Conservation (phyloP, 106 monocot genomes). For the Agapanthus africanus region DNA sequence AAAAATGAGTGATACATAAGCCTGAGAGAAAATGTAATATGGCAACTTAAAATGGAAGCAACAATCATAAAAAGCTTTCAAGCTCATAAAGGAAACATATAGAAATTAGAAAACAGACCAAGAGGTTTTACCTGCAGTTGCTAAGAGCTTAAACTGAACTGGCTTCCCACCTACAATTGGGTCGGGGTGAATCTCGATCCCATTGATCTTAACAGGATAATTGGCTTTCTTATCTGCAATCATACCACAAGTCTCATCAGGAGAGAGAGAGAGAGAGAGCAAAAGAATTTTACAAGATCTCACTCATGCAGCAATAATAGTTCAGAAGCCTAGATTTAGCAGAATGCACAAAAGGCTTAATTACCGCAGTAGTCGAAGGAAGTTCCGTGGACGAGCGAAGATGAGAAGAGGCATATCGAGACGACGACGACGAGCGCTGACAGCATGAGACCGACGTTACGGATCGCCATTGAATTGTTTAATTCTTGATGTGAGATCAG, state of each 20-base stretch:
- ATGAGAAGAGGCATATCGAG: background rate
- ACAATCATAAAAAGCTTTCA: background rate
- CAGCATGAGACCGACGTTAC: background rate
- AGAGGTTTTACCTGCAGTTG: conserved; percentile 2
- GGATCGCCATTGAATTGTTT: conserved; percentile 3
- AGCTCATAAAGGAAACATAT: background rate
- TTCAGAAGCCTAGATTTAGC: background rate
- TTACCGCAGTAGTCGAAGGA: conserved; percentile 6
- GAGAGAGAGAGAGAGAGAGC: background rate
- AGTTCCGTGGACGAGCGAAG: background rate
- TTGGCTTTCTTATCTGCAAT: conserved; percentile 8
- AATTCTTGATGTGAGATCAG: too few relatives aligned
- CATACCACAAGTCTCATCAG: background rate
- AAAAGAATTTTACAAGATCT: background rate
- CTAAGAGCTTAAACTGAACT: conserved; percentile 4
- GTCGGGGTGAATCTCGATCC: background rate
- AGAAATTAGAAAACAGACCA: background rate
- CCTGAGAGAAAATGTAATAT: background rate
- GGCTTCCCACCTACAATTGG: conserved; percentile 3
- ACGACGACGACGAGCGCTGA: background rate
- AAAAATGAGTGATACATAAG: too few relatives aligned
- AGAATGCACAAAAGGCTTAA: too few relatives aligned
- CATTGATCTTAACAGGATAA: conserved; percentile 5
- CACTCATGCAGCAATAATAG: background rate
- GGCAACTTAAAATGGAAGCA: background rate